Evolutionary conservation across 352 stramenopile species (phyloP).

Genomic region (Phytopythium cucurbitacearum): DNA sequence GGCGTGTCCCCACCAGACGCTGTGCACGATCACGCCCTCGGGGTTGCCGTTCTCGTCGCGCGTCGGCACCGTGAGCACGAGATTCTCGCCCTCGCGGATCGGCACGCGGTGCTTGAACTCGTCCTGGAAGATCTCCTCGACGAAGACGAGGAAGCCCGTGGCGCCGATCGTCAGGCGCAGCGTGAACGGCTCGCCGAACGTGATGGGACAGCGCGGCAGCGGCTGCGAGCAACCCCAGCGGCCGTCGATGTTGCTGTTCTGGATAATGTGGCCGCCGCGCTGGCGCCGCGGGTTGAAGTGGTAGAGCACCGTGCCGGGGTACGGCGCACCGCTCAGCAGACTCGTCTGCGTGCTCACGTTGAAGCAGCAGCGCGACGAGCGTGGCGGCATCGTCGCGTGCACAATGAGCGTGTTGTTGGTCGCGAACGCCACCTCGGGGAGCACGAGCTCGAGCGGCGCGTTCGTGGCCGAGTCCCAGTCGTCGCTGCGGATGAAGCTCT

Average conservation of each 20-base stretch:
- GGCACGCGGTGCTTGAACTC: conserved; percentile 82
- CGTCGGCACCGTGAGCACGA: conserved; percentile 69
- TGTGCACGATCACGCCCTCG: conserved; percentile 71
- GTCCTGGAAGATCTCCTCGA: conserved; percentile 81
- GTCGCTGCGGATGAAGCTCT: conserved; percentile 71
- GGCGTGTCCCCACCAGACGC: conserved; percentile 80
- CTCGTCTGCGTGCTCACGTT: conserved; percentile 74
- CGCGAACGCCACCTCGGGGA: conserved; percentile 70
- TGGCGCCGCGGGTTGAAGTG: conserved; percentile 76
- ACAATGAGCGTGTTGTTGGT: conserved; percentile 87
- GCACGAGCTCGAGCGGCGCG: conserved; percentile 53
- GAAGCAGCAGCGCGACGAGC: conserved; percentile 67
- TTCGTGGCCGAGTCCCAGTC: conserved; percentile 75
- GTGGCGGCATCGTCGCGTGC: conserved; percentile 59
- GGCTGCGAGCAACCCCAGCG: conserved; percentile 71
- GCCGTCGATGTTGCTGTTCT: conserved; percentile 82
- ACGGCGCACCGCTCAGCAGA: conserved; percentile 63
- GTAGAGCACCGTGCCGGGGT: conserved; percentile 74
- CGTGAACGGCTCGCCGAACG: conserved; percentile 75
- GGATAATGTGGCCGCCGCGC: conserved; percentile 59
- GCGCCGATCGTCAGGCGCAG: conserved; percentile 65
- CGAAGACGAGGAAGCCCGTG: conserved; percentile 70
- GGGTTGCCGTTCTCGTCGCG: conserved; percentile 73
- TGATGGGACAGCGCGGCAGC: conserved; percentile 56
- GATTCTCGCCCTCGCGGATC: conserved; percentile 79